Evolutionary conservation across 1,284 basidiomycete species (phyloP), one percentile per base, ranked within the genome.

Genomic region (Fomitopsis betulina): DNA sequence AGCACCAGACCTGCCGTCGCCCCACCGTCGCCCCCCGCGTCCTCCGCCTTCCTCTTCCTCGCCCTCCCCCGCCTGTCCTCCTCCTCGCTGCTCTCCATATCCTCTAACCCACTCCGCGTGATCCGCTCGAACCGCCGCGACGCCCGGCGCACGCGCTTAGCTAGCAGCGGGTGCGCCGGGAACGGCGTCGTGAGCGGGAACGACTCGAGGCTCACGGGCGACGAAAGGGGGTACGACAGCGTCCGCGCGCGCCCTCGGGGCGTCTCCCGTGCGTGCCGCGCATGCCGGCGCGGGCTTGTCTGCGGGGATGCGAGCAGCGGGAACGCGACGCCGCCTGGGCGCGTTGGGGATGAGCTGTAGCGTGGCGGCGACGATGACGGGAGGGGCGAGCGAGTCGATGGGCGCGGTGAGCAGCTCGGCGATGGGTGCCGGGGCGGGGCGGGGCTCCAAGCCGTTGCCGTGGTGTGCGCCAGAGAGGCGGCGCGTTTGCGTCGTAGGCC

Each of bases 91-190:
- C 58, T 63, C 53, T 63, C 59, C 55, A 67, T 60, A 45, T 67
- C 68, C 49, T 60, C 58, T 57, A 72, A 40, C 10, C 68, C 70
- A 33, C 61, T 67, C 54, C 62, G 62, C 55, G 67, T 67, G 45
- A 72, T 62, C 43, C 65, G 63, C 60, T 65, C 65, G 35, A 75
- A 60, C 12, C 68, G 58, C 35, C 64, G 58, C 49, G 63, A 61
- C 30, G 65, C 67, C 4, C 69, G 63, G 55, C 64, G 65, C 19
- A 73, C 67, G 40, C 73, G 65, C 56, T 64, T 62, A 39, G 64
- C 62, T n/a, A 59, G 62, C 21, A 62, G 57, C 15, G 69, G 65
- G 51, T 67, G 64, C 52, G 63, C 59, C 17, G 69, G 70, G 55
- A 62, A 68, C 37, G 70, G 70, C 45, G 70, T 72, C 55, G 58